Evolutionary conservation across 805 yeast species (phyloP), one percentile per base, ranked within the genome.

Genomic region (Teunomyces pallodes): DNA sequence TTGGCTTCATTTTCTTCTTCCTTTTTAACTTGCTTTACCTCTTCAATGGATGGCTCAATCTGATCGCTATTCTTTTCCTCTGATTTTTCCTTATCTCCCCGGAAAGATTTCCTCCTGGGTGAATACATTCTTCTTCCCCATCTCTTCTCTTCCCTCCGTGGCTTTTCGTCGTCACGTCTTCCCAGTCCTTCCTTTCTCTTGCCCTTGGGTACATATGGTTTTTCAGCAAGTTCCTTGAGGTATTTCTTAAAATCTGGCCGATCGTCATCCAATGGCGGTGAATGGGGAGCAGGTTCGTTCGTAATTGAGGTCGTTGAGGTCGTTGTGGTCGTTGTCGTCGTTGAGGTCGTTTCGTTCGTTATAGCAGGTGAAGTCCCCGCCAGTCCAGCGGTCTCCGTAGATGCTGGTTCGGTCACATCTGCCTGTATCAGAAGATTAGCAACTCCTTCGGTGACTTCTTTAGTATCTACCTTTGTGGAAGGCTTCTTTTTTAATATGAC

Each of bases 401-500:
- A 20, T 20, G 7, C 16, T 32, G 16, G 17, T 13, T 32, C 16
- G 9, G 16, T 13, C 14, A 20, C 24, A 20, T 20, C 24, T 20
- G 6, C 24, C 24, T 5, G 24, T 20, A 4, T 20, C 24, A 20
- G 35, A 32, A 32, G 14, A 8, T 32, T 16, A 13, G 35, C 35
- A 32, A 32, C 35, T 13, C 35, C 35, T 8, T 32, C 35, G 9
- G 17, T 32, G 35, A 16, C 14, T 32, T 32, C 35, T 9, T 32
- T 13, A 4, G 14, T 12, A 6, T 32, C 17, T 16, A 36, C 40
- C 27, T 12, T 44, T 35, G 24, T 20, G 4, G 24, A 20, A 20
- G 5, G 24, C 5, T 67, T 70, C 58, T 73, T 73, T 57, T 70
- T 72, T 55, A 72, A 64, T 31, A 73, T 64, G 0, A 68, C 64